These are phyloP conservation scores for Pistacia integerrima DNA, from an alignment of 345 rosid genomes.

Conservation along the genomic window DNA sequence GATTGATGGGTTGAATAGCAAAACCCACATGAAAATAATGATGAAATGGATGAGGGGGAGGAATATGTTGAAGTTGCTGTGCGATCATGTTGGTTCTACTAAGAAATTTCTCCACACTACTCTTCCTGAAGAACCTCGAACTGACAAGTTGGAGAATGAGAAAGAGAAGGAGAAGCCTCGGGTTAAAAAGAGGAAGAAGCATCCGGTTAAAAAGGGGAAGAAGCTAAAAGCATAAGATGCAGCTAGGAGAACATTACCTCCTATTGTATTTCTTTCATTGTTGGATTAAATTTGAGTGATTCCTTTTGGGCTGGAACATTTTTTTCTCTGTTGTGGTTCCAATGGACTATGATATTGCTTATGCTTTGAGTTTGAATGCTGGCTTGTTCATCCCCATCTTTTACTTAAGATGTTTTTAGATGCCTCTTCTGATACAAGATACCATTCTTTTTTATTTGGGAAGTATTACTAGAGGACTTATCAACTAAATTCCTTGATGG, in stretches of 20 bases:
- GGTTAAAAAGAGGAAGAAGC: background rate
- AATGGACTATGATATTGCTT: background rate
- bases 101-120: constrained; percentile 76
- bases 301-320: constrained; percentile 12
- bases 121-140: constrained; percentile 50
- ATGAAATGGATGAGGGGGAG: constrained; percentile 98
- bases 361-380: background rate
- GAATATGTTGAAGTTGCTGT: constrained; percentile 76
- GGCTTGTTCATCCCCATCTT: background rate
- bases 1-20: constrained; percentile 69
- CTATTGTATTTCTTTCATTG: background rate
- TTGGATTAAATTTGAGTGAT: background rate
- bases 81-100: constrained; percentile 76
- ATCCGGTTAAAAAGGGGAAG: constrained; percentile 8
- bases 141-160: constrained; percentile 13
- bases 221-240: constrained; percentile 25
- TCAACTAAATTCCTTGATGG: background rate
- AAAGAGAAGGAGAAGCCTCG: constrained; percentile 28
- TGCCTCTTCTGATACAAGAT: too few species aligned
- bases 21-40: constrained; percentile 93
- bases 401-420: background rate
- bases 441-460: too few species aligned
- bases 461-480: background rate
- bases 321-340: background rate
- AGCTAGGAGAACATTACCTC: background rate